These are phyloP conservation scores for Penium margaritaceum DNA, from an alignment of 139 green algal species.

Conservation along the genomic window DNA sequence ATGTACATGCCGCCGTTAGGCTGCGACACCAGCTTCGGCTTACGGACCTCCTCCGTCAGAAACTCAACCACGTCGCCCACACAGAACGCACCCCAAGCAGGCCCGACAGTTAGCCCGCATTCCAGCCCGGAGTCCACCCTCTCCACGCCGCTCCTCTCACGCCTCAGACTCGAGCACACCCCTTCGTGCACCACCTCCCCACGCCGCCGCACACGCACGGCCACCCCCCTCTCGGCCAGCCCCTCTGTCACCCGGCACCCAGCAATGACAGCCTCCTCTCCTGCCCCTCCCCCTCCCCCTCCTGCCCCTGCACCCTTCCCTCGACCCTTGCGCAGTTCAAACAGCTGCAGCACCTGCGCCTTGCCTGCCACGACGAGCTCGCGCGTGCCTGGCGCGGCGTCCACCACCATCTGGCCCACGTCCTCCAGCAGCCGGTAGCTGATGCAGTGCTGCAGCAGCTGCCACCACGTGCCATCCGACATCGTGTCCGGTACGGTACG, in stretches of 20 bases:
- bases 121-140: slow-evolving; percentile 15
- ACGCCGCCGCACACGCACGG: slow-evolving; percentile 12
- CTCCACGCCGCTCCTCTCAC: slow-evolving; percentile 37
- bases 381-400: neutral
- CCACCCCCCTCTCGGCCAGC: slow-evolving; percentile 2
- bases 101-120: slow-evolving; percentile 30
- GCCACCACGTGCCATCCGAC: no score
- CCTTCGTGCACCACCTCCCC: slow-evolving; percentile 28
- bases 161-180: slow-evolving; percentile 6
- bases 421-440: slow-evolving; percentile 32
- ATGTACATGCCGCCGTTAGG: slow-evolving; percentile 21
- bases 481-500: no score
- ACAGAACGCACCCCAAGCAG: slow-evolving; percentile 18
- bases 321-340: neutral
- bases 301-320: neutral
- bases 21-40: slow-evolving; percentile 22
- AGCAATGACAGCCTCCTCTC: slow-evolving; percentile 10
- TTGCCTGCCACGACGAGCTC: slow-evolving; percentile 13
- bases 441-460: no score
- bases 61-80: slow-evolving; percentile 33
- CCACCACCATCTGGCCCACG: slow-evolving; percentile 11
- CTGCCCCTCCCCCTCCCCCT: neutral
- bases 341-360: slow-evolving; percentile 36
- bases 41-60: slow-evolving; percentile 21
- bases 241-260: slow-evolving; percentile 29